Base-by-base conservation (phyloP, 495 filamentous ascomycete genomes). In the Podospora sp. region DNA sequence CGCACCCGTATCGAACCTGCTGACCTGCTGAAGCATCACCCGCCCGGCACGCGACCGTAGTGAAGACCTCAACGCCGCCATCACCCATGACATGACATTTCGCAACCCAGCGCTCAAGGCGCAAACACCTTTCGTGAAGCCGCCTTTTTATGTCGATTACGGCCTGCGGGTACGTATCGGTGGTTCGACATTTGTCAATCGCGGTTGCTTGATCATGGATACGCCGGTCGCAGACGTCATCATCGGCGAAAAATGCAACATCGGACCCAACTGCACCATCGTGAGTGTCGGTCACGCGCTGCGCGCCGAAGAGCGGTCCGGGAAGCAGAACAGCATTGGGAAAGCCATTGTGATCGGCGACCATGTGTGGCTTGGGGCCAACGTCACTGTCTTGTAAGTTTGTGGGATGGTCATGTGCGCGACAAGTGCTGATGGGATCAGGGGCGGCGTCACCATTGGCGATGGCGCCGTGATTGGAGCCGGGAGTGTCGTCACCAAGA, bases 281-380 rank as follows among this genome's bases (percentile, higher is more conserved):
- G 63, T 72, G 22, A 69, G 71, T 22, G 74, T 75, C 25, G 69
- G 71, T 26, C 71, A 78, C 56, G 69, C 72, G 2, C 55, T 75
- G 18, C 60, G 63, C 46, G 65, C 75, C 0, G 68, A 74, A 60
- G 78, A 70, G 57, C 69, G 74, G 12, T 63, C 65, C 11, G 66
- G 63, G 3, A 66, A 72, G 36, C 68, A 69, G n/a, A 63, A 62
- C 29, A 75, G 76, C 51, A 72, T 78, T 25, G 77, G 77, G 14
- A 73, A 73, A 49, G 71, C 73, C 6, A 70, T 80, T 20, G 73
- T 67, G 4, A 76, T 80, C 22, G 76, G 76, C 9, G 51, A 77
- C 14, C 66, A 75, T 24, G 76, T 77, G 11, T 78, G 71, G 71
- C 72, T 83, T 24, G 94, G 94, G 21, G 90, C 90, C 20, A 91